A percentile compares a stretch with the other conserved stretches of the same genome.
These are phyloP conservation scores for Epichloe aotearoae DNA, from an alignment of 2,329 filamentous ascomycete species.

Conservation along the genomic window DNA sequence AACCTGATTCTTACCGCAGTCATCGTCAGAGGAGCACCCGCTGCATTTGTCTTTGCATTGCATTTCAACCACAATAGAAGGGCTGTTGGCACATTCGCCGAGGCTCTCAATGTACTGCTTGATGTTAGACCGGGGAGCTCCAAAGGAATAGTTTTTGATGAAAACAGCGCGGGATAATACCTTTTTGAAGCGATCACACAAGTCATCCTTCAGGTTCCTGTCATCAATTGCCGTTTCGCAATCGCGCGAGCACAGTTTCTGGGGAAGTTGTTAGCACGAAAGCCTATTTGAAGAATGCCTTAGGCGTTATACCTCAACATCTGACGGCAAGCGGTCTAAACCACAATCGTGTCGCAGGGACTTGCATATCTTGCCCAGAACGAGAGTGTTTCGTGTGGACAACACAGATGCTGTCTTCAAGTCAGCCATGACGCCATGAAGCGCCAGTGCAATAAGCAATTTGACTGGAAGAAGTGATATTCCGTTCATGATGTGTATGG, in stretches of 20 bases:
- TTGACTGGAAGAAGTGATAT: neutral
- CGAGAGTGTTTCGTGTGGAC: neutral
- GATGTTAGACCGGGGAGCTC: neutral
- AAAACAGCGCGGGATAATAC: neutral
- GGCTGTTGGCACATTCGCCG: conserved; percentile 4
- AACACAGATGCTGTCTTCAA: neutral
- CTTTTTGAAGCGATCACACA: conserved; percentile 5
- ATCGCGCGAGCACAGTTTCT: conserved; percentile 4
- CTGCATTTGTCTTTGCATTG: conserved; percentile 5
- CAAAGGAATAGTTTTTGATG: neutral
- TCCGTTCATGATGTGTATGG: neutral
- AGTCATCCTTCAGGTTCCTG: neutral
- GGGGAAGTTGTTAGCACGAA: neutral
- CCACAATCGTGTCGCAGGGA: conserved; percentile 3
- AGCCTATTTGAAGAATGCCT: too few relatives aligned
- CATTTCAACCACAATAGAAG: neutral
- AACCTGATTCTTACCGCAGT: conserved; percentile 3
- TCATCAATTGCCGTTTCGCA: conserved; percentile 5
- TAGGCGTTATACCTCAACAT: conserved; percentile 1
- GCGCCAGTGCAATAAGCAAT: neutral
- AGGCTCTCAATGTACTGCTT: conserved; percentile 4
- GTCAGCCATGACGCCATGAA: neutral
- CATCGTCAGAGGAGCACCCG: conserved; percentile 1
- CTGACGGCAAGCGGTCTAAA: conserved; percentile 1
- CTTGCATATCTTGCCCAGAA: conserved; percentile 5